These are phyloP conservation scores for Flaveria trinervia DNA, from an alignment of 129 eudicot species.

Conservation along the genomic window DNA sequence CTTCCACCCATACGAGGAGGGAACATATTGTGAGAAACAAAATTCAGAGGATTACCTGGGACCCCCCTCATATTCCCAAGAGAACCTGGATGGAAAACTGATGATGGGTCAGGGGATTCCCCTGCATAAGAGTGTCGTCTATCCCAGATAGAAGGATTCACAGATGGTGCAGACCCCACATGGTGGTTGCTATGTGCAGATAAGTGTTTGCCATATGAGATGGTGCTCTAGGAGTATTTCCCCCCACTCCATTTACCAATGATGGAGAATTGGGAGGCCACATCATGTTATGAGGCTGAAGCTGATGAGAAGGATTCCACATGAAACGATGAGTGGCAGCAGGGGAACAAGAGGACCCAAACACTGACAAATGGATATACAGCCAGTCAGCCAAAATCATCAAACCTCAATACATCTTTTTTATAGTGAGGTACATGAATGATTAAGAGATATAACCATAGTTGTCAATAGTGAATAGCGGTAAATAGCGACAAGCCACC, in stretches of 20 bases:
- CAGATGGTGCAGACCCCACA: constrained; percentile 86
- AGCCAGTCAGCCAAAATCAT: not conserved
- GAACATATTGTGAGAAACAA: constrained; percentile 57
- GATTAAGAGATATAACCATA: not conserved
- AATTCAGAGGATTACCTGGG: constrained; percentile 74
- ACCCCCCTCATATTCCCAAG: constrained; percentile 82
- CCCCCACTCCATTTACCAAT: constrained; percentile 52
- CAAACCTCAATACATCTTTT: not conserved
- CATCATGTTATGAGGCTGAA: constrained; percentile 60
- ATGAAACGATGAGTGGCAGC: constrained; percentile 66
- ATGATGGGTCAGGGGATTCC: constrained; percentile 60
- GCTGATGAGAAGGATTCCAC: constrained; percentile 72
- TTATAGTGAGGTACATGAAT: not conserved
- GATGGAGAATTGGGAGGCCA: constrained; percentile 90
- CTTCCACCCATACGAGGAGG: constrained; percentile 63
- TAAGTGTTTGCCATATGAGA: constrained; percentile 59
- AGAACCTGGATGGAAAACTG: constrained; percentile 78
- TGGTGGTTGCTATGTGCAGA: constrained; percentile 62
- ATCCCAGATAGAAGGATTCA: constrained; percentile 83
- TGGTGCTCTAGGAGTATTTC: constrained; percentile 66
- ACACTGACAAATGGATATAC: constrained; percentile 46
- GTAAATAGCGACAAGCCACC: no score
- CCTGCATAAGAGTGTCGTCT: constrained; percentile 67
- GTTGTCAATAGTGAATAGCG: no score
- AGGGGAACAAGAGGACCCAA: constrained; percentile 56